Conservation (phyloP, 441 rosid genomes). For the Sinapis alba region DNA sequence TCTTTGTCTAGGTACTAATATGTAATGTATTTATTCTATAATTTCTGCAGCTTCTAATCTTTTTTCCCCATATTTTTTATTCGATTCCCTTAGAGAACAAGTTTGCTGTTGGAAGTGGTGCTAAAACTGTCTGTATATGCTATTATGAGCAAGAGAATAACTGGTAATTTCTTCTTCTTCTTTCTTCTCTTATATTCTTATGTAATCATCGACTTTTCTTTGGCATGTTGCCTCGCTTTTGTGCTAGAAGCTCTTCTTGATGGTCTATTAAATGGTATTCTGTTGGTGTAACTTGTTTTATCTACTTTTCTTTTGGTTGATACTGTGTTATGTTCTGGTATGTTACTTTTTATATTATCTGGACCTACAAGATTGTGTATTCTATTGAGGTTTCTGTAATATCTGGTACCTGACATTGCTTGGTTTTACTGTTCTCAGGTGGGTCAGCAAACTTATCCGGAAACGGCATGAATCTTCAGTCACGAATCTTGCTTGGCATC, state of each 20-base stretch:
- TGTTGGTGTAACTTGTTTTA: background rate
- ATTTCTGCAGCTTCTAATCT: slow-evolving; percentile 9
- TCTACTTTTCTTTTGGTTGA: background rate
- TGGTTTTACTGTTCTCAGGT: slow-evolving; percentile 57
- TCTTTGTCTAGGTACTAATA: background rate
- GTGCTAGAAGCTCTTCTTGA: background rate
- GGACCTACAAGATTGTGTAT: background rate
- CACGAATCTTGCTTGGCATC: slow-evolving; percentile 92
- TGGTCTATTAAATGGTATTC: background rate
- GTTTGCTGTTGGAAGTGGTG: slow-evolving; percentile 99
- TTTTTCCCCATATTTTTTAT: slow-evolving; percentile 3
- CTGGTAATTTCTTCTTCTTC: slow-evolving; percentile 61
- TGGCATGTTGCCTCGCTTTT: slow-evolving; percentile 44
- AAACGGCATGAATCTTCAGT: slow-evolving; percentile 92
- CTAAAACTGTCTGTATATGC: slow-evolving; percentile 95
- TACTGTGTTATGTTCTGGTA: background rate
- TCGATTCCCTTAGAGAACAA: slow-evolving; percentile 67
- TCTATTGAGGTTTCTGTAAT: background rate
- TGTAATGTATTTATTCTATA: background rate
- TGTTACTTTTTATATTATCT: background rate
- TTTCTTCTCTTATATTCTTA: slow-evolving; percentile 21
- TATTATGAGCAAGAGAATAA: slow-evolving; percentile 97
- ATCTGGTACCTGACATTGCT: slow-evolving; percentile 24
- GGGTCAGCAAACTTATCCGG: slow-evolving; percentile 97
- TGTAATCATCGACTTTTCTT: background rate